These are phyloP conservation scores for Pythium vanterpoolii DNA, from an alignment of 352 stramenopile species.

Conservation along the genomic window DNA sequence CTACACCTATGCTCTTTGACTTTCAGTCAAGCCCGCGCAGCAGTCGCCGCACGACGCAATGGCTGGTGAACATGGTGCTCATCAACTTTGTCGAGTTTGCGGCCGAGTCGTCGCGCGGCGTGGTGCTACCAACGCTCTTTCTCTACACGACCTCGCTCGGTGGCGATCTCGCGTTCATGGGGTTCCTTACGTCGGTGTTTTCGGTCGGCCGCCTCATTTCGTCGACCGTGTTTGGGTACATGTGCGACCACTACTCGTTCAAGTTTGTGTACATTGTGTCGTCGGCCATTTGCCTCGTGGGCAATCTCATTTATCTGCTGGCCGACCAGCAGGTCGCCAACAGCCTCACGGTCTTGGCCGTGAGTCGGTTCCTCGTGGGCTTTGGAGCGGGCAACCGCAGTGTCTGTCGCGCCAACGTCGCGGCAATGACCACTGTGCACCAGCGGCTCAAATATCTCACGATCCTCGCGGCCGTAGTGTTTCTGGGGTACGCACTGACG, in stretches of 20 bases:
- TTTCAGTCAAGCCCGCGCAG: neutral
- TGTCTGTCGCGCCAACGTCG: slow-evolving; percentile 54
- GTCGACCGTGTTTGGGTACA: slow-evolving; percentile 74
- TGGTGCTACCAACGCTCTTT: slow-evolving; percentile 76
- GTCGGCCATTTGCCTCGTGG: slow-evolving; percentile 59
- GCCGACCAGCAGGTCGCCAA: slow-evolving; percentile 53
- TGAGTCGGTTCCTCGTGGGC: slow-evolving; percentile 66
- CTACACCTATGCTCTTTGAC: neutral
- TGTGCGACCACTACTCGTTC: slow-evolving; percentile 77
- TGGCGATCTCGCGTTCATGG: slow-evolving; percentile 70
- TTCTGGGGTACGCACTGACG: slow-evolving; percentile 29
- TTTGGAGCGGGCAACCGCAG: slow-evolving; percentile 55
- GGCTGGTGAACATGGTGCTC: slow-evolving; percentile 73
- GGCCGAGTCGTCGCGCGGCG: slow-evolving; percentile 67
- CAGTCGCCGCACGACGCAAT: slow-evolving; percentile 20
- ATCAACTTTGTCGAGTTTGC: slow-evolving; percentile 84
- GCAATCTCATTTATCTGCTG: slow-evolving; percentile 69
- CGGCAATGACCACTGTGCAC: slow-evolving; percentile 57
- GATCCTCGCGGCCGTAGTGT: slow-evolving; percentile 52
- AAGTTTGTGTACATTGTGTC: slow-evolving; percentile 72
- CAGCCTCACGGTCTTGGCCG: slow-evolving; percentile 42
- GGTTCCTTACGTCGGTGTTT: slow-evolving; percentile 72
- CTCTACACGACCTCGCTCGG: slow-evolving; percentile 78
- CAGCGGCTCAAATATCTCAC: slow-evolving; percentile 73
- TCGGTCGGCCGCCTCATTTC: slow-evolving; percentile 72